Percentiles rank a stretch among this genome's conserved stretches.
These are phyloP conservation scores for Dioscorea zingiberensis DNA, from an alignment of 106 monocot species.

Conservation along the genomic window DNA sequence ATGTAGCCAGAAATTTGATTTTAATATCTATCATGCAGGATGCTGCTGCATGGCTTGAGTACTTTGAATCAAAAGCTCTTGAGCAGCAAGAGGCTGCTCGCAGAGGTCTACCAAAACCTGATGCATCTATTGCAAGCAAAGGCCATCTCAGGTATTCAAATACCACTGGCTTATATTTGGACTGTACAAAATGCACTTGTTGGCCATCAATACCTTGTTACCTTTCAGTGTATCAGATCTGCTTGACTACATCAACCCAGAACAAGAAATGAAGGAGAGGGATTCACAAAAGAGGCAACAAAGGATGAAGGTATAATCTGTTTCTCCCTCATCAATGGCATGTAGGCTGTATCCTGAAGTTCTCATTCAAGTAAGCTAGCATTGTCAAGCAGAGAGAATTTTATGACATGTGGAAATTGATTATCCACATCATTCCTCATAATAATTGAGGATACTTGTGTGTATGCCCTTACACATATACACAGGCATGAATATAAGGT, in stretches of 20 bases:
- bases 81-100: constrained; percentile 96
- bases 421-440: no score
- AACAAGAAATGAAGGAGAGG: constrained; percentile 66
- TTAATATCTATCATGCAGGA: constrained; percentile 42
- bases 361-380: constrained; percentile 2
- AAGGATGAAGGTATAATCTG: constrained; percentile 44
- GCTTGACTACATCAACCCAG: constrained; percentile 96
- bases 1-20: neutral
- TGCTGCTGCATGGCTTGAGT: constrained; percentile 95
- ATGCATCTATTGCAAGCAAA: constrained; percentile 97
- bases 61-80: constrained; percentile 88
- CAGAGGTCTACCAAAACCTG: constrained; percentile 85
- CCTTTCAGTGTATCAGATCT: constrained; percentile 94
- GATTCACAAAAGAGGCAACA: constrained; percentile 58
- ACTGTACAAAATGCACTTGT: constrained; percentile 4
- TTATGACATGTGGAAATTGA: no score
- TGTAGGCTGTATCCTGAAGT: neutral
- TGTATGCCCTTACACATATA: no score
- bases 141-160: constrained; percentile 82
- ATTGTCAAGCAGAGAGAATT: neutral
- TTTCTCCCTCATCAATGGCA: neutral
- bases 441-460: no score
- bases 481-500: no score
- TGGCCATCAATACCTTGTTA: constrained; percentile 27
- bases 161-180: neutral